Evolutionary conservation across 2,329 filamentous ascomycete genomes (phyloP), one percentile per base, ranked within the genome.

Genomic region (Sporothrix pallida): DNA sequence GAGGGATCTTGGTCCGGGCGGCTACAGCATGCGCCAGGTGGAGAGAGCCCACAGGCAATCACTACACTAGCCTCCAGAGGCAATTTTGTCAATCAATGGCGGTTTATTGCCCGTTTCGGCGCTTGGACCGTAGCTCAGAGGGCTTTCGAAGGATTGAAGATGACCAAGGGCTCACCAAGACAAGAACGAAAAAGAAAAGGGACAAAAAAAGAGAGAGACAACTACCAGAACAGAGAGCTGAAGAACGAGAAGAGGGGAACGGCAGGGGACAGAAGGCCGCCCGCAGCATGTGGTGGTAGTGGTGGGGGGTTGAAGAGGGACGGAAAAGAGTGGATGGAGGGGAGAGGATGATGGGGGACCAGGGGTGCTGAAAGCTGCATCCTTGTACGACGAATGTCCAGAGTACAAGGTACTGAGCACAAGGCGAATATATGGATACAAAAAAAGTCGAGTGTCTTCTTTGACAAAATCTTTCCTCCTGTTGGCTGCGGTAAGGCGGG

Each of bases 31-130:
- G 20, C 42, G 31, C 13, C 37, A 26, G 12, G 23, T 26, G 46
- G 17, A 23, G 65, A 52, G 65, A 68, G 31, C 46, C 9, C 23
- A 56, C 20, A 26, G 52, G 20, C 20, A 10, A 5, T 12, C 20
- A 10, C 52, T 56, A 37, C n/a, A 15, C 10, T 42, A 17, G 15
- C 7, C 17, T 37, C 31, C 23, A 23, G 31, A 37, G 31, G n/a
- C 23, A 10, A 23, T 58, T 26, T 23, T 58, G 7, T 20, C 54
- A 7, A 7, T 52, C 9, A 69, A 54, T 9, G 8, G 48, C 48
- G 48, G 23, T 52, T 52, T 52, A 52, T 69, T 69, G 65, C 48
- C 52, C 68, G 46, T 58, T 70, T 70, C 17, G 68, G 68, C 68
- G 68, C 68, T 58, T 70, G 58, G 52, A 58, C 52, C 65, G 54